Evolutionary conservation across 2,329 filamentous ascomycete species (phyloP), one percentile per base, ranked within the genome.

Genomic region (Phyllosticta paracitricarpa): DNA sequence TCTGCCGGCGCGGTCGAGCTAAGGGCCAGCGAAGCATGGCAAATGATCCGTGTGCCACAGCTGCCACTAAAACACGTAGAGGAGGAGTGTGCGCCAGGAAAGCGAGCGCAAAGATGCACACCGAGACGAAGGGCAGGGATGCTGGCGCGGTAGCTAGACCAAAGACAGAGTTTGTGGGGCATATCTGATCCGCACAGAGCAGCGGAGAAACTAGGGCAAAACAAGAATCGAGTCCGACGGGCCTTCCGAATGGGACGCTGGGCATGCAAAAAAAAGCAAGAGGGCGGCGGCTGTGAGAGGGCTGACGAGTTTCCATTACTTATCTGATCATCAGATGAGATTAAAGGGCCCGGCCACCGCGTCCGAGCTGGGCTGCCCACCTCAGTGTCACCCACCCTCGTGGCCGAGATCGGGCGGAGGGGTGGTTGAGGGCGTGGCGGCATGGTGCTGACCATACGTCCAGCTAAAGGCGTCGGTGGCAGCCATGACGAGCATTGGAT

Each of bases 291-390:
- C 33, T n/a, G 40, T 48, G 40, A 48, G 40, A 48, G 17, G 12
- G 35, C 35, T 8, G 10, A 12, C 35, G 40, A 48, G 40, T 48
- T 48, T 48, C 40, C 17, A 48, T 48, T 2, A 52, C 51, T 61
- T 61, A 61, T 61, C 59, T 57, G 59, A 61, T 61, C 54, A 61
- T 61, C 59, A 61, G 59, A 61, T 61, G 59, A 57, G 59, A 61
- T 61, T 61, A 54, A n/a, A 4, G 52, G 9, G 40, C 40, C 40
- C 40, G 40, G 5, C 17, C 40, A n/a, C 40, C 2, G 40, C 9
- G 19, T 40, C 33, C 33, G 33, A 40, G 33, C 10, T 40, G 19
- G 33, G 33, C 33, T 40, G 33, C 17, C 40, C 12, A n/a, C n/a
- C n/a, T n/a, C n/a, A 48, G 40, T 48, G 40, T n/a, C 40, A 48